Evolutionary conservation across 208 protist genomes (phyloP).

Genomic region (Lotmaria passim): DNA sequence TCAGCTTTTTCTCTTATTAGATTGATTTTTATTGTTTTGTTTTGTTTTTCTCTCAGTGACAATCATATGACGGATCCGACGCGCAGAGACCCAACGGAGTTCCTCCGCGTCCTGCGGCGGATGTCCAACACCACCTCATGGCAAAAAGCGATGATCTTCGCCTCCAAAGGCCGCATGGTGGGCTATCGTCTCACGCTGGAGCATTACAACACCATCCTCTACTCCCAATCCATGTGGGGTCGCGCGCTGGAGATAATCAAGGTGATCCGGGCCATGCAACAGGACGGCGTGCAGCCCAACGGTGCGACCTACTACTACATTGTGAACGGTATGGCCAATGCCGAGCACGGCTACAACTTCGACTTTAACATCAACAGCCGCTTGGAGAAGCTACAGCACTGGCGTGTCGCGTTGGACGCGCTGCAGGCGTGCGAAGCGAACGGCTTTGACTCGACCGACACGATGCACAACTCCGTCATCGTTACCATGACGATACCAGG

Average conservation of each 20-base stretch:
- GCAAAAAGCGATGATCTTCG: slow-evolving; percentile 93
- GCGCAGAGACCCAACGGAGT: slow-evolving; percentile 90
- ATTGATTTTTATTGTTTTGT: background rate
- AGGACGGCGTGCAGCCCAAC: slow-evolving; percentile 88
- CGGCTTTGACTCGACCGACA: slow-evolving; percentile 90
- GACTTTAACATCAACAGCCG: slow-evolving; percentile 92
- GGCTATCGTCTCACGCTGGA: slow-evolving; percentile 86
- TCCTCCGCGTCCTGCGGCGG: slow-evolving; percentile 86
- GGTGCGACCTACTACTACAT: slow-evolving; percentile 93
- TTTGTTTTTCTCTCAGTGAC: background rate
- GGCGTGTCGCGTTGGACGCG: slow-evolving; percentile 87
- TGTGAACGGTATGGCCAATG: slow-evolving; percentile 92
- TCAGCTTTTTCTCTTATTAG: background rate
- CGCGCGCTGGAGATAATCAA: slow-evolving; percentile 88
- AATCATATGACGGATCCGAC: slow-evolving; percentile 89
- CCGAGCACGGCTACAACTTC: slow-evolving; percentile 91
- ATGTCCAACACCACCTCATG: slow-evolving; percentile 90
- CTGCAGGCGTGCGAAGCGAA: slow-evolving; percentile 87
- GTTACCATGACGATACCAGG: slow-evolving; percentile 88
- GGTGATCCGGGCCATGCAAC: slow-evolving; percentile 88
- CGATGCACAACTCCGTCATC: slow-evolving; percentile 92
- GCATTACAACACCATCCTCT: slow-evolving; percentile 93
- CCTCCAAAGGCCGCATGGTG: slow-evolving; percentile 90
- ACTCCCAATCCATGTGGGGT: slow-evolving; percentile 91
- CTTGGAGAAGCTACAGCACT: slow-evolving; percentile 90